A percentile compares a stretch with the other conserved stretches of the same genome.
These are phyloP conservation scores for Tylopilus felleus DNA, from an alignment of 768 basidiomycete species.

Conservation along the genomic window DNA sequence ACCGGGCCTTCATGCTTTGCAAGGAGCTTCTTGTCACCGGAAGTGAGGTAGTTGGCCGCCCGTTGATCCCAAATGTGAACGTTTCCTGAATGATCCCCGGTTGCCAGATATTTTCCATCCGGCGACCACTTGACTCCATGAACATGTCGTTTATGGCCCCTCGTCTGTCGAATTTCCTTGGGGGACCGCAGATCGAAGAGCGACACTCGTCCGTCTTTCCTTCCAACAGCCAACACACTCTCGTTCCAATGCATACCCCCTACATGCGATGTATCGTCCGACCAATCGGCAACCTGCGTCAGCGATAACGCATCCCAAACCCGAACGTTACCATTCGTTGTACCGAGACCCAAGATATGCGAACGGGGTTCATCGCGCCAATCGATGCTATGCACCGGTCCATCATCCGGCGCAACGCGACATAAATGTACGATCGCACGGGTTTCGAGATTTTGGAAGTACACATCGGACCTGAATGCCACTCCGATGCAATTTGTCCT, in stretches of 20 bases:
- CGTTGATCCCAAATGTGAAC: conserved; percentile 46
- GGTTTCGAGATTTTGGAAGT: conserved; percentile 59
- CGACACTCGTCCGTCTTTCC: conserved; percentile 36
- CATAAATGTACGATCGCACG: conserved; percentile 52
- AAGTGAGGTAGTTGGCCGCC: conserved; percentile 30
- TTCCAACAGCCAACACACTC: conserved; percentile 38
- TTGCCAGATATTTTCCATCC: conserved; percentile 39
- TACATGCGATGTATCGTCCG: conserved; percentile 31
- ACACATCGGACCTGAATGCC: conserved; percentile 55
- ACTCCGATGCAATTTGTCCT: conserved; percentile 57
- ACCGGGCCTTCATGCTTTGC: conserved; percentile 44
- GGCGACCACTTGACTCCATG: conserved; percentile 42
- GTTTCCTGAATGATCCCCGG: conserved; percentile 39
- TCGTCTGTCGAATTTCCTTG: conserved; percentile 26
- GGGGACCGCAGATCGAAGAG: conserved; percentile 37
- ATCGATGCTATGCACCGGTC: conserved; percentile 44
- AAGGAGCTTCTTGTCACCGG: conserved; percentile 34
- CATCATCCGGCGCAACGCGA: conserved; percentile 33
- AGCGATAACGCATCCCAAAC: conserved; percentile 48
- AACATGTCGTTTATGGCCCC: conserved; percentile 34
- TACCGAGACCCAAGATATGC: conserved; percentile 49
- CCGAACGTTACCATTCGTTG: conserved; percentile 47
- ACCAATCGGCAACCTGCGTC: conserved; percentile 33
- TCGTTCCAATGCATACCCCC: conserved; percentile 42
- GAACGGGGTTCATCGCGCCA: conserved; percentile 47